Conservation (phyloP, 2,329 filamentous ascomycete species). For the Trichoderma gracile region DNA sequence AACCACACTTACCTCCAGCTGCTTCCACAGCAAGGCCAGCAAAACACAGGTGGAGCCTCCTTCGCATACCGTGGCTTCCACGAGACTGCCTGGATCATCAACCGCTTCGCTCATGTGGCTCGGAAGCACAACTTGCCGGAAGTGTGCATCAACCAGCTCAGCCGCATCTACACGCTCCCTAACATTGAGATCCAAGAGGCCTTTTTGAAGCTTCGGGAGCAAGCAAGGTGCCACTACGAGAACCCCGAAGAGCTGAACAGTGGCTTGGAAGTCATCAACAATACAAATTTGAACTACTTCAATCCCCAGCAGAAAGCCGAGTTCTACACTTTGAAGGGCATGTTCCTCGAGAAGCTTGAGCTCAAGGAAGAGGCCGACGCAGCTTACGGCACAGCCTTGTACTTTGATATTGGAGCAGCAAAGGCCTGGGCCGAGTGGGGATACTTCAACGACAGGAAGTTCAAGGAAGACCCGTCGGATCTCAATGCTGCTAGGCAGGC, state of each 20-base stretch:
- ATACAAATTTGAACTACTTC: constrained; percentile 98
- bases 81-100: constrained; percentile 99
- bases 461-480: constrained; percentile 85
- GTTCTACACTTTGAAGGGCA: constrained; percentile 98
- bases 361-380: constrained; percentile 90
- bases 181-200: constrained; percentile 99
- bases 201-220: constrained; percentile 96
- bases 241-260: constrained; percentile 89
- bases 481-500: constrained; percentile 85
- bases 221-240: constrained; percentile 98
- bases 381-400: constrained; percentile 91
- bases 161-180: constrained; percentile 95
- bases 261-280: constrained; percentile 97
- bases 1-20: constrained; percentile 90
- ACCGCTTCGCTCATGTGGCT: constrained; percentile 95
- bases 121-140: constrained; percentile 95
- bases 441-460: constrained; percentile 94
- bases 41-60: constrained; percentile 76
- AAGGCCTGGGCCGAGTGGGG: constrained; percentile 99
- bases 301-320: constrained; percentile 94
- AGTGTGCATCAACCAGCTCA: constrained; percentile 95
- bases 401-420: constrained; percentile 91
- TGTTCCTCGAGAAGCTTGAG: constrained; percentile 94
- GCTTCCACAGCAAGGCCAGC: constrained; percentile 70
- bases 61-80: constrained; percentile 97